These are phyloP conservation scores for Bipolaris bicolor DNA, from an alignment of 2,329 filamentous ascomycete species.

Conservation along the genomic window DNA sequence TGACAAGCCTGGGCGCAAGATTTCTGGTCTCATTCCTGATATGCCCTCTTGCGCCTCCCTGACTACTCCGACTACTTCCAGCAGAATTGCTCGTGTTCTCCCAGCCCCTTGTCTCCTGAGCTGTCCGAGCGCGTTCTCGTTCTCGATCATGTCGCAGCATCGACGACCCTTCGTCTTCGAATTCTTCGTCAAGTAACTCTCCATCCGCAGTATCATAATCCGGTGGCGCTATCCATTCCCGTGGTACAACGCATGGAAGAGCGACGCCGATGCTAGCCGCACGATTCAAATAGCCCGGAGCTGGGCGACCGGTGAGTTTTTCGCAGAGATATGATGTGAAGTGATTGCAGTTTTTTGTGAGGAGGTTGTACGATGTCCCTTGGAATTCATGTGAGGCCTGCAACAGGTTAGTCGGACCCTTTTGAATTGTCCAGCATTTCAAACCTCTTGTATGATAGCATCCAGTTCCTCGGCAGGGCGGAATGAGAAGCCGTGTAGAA, in stretches of 20 bases:
- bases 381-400: slow-evolving; percentile 73
- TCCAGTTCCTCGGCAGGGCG: slow-evolving; percentile 73
- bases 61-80: slow-evolving; percentile 40
- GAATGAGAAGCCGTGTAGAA: slow-evolving; percentile 81
- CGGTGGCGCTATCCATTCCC: slow-evolving; percentile 80
- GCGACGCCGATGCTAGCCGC: slow-evolving; percentile 83
- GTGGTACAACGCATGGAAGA: slow-evolving; percentile 80
- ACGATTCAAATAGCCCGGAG: slow-evolving; percentile 79
- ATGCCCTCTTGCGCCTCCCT: slow-evolving; percentile 44
- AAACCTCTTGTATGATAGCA: slow-evolving; percentile 64
- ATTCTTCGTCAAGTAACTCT: slow-evolving; percentile 66
- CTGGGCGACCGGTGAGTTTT: slow-evolving; percentile 71
- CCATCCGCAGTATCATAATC: slow-evolving; percentile 76
- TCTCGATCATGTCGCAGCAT: slow-evolving; percentile 60
- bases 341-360: slow-evolving; percentile 88
- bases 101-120: slow-evolving; percentile 38
- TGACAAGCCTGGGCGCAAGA: slow-evolving; percentile 43
- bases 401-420: slow-evolving; percentile 19
- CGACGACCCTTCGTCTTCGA: slow-evolving; percentile 61
- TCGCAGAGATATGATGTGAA: slow-evolving; percentile 80
- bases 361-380: slow-evolving; percentile 78
- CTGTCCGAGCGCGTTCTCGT: slow-evolving; percentile 33
- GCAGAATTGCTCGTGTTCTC: slow-evolving; percentile 39
- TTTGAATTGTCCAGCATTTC: too few relatives aligned
- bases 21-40: slow-evolving; percentile 37